Evolutionary conservation across 306 rosid genomes (phyloP).

Genomic region (Quercus aquifolioides): DNA sequence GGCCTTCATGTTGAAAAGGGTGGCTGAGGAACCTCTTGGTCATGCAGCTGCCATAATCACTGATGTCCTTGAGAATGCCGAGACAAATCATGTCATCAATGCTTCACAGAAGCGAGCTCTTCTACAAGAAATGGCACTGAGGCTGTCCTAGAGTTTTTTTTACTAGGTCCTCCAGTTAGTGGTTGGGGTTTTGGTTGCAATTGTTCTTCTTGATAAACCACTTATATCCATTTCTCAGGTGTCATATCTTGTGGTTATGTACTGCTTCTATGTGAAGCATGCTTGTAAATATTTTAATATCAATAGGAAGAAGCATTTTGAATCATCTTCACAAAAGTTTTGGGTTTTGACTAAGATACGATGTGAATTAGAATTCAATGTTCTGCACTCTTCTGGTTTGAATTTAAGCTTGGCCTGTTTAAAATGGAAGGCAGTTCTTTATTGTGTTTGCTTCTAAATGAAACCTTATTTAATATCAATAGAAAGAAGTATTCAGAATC

Average conservation of each 20-base stretch:
- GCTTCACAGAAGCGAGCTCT: slow-evolving; percentile 92
- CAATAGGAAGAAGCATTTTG: slow-evolving; percentile 39
- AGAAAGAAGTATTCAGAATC: slow-evolving; percentile 36
- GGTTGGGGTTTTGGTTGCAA: slow-evolving; percentile 40
- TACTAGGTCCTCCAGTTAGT: slow-evolving; percentile 20
- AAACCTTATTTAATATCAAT: slow-evolving; percentile 37
- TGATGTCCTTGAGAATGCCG: slow-evolving; percentile 93
- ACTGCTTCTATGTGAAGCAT: slow-evolving; percentile 43
- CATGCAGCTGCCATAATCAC: slow-evolving; percentile 96
- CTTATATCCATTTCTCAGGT: slow-evolving; percentile 26
- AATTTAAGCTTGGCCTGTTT: not conserved
- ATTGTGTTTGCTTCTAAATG: slow-evolving; percentile 40
- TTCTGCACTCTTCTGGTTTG: not conserved
- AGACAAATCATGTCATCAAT: slow-evolving; percentile 76
- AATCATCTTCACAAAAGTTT: not conserved
- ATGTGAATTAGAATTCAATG: not conserved
- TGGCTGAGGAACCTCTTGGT: slow-evolving; percentile 96
- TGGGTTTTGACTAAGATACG: not conserved
- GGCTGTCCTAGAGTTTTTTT: slow-evolving; percentile 47
- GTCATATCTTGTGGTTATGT: slow-evolving; percentile 25
- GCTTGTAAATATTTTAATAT: slow-evolving; percentile 50
- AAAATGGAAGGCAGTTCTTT: no score
- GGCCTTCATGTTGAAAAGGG: slow-evolving; percentile 97
- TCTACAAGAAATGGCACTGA: slow-evolving; percentile 96
- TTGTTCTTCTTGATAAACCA: slow-evolving; percentile 6